phyloP scores from a whole-genome alignment of 768 basidiomycete species.

The Pleurotus sapidus region DNA sequence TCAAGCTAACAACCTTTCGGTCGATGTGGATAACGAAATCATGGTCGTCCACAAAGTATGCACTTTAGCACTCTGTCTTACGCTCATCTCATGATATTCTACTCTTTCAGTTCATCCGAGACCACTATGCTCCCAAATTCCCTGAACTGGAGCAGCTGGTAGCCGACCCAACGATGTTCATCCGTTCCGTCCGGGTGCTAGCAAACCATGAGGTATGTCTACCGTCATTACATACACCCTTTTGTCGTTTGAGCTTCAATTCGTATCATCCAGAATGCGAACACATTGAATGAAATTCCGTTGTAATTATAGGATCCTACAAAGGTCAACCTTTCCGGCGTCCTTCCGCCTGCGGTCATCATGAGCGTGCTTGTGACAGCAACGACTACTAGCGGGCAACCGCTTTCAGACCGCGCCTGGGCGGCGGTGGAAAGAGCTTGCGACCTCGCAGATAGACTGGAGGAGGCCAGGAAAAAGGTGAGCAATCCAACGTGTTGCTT shows the following conservation, averaged over 20 bases:
- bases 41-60: constrained; percentile 91
- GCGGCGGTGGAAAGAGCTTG: constrained; percentile 79
- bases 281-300: constrained; percentile 3
- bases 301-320: constrained; percentile 67
- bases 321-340: constrained; percentile 75
- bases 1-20: constrained; percentile 95
- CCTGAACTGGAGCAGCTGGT: constrained; percentile 97
- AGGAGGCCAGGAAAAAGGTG: constrained; percentile 88
- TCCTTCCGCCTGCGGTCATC: constrained; percentile 85
- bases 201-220: constrained; percentile 75
- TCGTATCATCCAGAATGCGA: constrained; percentile 6
- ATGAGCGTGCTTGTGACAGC: constrained; percentile 97
- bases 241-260: not conserved
- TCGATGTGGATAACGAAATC: constrained; percentile 98
- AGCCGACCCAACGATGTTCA: constrained; percentile 88
- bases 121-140: constrained; percentile 94
- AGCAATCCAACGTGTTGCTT: not conserved
- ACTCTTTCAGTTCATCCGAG: constrained; percentile 81
- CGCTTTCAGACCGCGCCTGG: constrained; percentile 72
- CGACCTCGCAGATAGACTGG: constrained; percentile 83
- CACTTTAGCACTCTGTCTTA: constrained; percentile 4
- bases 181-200: constrained; percentile 83
- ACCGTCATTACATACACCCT: too few relatives aligned
- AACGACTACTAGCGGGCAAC: constrained; percentile 82
- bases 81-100: constrained; percentile 10